Percentiles rank a stretch among this genome's conserved stretches.
Evolutionary conservation across 352 stramenopile genomes (phyloP).

Genomic region (Pythium periplocum): DNA sequence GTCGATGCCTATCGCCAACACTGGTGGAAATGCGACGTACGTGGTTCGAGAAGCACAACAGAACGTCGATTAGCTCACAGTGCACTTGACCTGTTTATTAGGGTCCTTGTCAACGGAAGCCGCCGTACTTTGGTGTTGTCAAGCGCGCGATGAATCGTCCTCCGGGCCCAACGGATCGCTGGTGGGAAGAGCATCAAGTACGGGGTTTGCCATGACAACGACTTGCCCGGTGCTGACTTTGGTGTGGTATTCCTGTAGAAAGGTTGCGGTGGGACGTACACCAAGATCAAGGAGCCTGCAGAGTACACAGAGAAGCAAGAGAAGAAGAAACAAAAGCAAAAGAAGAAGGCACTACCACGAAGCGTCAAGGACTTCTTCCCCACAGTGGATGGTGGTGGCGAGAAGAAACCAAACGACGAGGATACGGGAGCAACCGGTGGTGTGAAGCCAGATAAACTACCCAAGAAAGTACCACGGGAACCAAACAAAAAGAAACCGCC

Average conservation of each 20-base stretch:
- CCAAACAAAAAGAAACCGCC: too few relatives aligned
- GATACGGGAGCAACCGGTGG: too few relatives aligned
- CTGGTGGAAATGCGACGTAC: slow-evolving; percentile 81
- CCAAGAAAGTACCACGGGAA: slow-evolving; percentile 17
- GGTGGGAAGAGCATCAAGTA: slow-evolving; percentile 65
- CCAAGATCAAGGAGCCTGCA: slow-evolving; percentile 64
- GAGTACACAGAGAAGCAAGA: slow-evolving; percentile 43
- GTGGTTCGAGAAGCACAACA: neutral
- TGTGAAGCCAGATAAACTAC: slow-evolving; percentile 1
- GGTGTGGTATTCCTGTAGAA: slow-evolving; percentile 16
- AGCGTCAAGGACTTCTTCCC: slow-evolving; percentile 30
- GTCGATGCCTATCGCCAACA: slow-evolving; percentile 82
- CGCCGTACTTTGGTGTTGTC: slow-evolving; percentile 79
- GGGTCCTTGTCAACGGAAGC: slow-evolving; percentile 50
- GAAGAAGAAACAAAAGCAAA: slow-evolving; percentile 24
- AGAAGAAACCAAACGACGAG: neutral
- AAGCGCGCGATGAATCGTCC: slow-evolving; percentile 85
- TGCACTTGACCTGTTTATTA: slow-evolving; percentile 8
- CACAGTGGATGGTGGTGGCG: neutral
- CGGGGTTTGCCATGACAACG: neutral
- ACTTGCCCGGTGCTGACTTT: too few relatives aligned
- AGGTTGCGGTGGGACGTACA: slow-evolving; percentile 62
- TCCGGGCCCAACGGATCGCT: slow-evolving; percentile 65
- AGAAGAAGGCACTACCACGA: slow-evolving; percentile 23
- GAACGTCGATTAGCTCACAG: too few relatives aligned